These are phyloP conservation scores for Eucalyptus fibrosa DNA, from an alignment of 345 rosid species.

Conservation along the genomic window DNA sequence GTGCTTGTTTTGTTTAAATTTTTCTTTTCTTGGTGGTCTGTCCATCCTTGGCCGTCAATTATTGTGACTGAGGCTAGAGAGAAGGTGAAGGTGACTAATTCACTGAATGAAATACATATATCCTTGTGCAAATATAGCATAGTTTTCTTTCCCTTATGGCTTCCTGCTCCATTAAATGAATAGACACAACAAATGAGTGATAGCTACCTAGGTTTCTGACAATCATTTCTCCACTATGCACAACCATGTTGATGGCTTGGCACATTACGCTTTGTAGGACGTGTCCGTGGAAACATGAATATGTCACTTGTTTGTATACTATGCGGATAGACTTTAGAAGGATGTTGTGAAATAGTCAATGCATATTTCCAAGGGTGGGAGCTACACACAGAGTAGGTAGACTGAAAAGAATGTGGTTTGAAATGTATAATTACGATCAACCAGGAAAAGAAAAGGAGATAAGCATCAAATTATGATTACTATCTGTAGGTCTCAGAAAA, in stretches of 20 bases:
- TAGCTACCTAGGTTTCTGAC: neutral
- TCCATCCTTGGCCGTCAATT: neutral
- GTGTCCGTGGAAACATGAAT: neutral
- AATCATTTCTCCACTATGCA: neutral
- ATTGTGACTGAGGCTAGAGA: neutral
- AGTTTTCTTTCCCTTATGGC: neutral
- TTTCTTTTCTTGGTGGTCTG: neutral
- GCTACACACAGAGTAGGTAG: neutral
- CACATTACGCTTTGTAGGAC: neutral
- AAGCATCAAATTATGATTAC: neutral
- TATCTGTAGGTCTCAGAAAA: neutral
- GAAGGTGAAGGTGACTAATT: neutral
- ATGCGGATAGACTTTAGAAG: neutral
- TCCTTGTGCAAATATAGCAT: neutral
- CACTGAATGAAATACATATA: neutral
- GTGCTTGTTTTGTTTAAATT: neutral
- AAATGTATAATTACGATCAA: neutral
- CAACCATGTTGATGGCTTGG: neutral
- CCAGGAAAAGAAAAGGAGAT: neutral
- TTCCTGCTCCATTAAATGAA: neutral
- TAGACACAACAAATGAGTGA: neutral
- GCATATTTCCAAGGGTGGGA: neutral
- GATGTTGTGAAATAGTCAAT: neutral
- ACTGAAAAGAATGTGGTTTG: neutral
- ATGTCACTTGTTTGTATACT: neutral